Evolutionary conservation across 345 rosid species (phyloP).

Genomic region (Excoecaria cochinchinensis): DNA sequence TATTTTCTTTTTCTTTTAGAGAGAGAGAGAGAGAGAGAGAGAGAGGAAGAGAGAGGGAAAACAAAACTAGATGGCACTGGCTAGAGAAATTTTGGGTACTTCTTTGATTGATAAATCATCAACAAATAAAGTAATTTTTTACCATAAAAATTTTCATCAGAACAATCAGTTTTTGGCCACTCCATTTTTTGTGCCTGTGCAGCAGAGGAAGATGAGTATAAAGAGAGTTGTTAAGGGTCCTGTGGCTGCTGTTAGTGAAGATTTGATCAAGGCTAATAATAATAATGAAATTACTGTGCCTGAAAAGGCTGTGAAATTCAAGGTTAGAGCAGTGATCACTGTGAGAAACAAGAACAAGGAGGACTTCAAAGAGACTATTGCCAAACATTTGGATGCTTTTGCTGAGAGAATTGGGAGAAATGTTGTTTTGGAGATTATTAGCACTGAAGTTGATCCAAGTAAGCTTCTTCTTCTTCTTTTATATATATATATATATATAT

Average conservation of each 20-base stretch:
- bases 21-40: no score
- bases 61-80: slow-evolving; percentile 47
- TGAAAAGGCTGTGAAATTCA: slow-evolving; percentile 50
- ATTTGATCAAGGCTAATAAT: slow-evolving; percentile 46
- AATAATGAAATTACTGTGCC: slow-evolving; percentile 12
- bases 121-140: slow-evolving; percentile 1
- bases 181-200: slow-evolving; percentile 11
- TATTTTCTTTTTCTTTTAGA: no score
- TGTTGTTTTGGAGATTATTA: slow-evolving; percentile 77
- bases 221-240: slow-evolving; percentile 3
- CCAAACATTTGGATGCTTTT: slow-evolving; percentile 68
- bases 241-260: slow-evolving; percentile 62
- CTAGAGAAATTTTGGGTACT: slow-evolving; percentile 57
- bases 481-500: no score
- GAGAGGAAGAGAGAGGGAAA: background rate
- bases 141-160: background rate
- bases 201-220: background rate
- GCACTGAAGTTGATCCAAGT: slow-evolving; percentile 88
- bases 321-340: slow-evolving; percentile 71
- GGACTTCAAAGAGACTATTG: slow-evolving; percentile 68
- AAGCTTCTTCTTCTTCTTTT: slow-evolving; percentile 21
- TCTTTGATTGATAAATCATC: slow-evolving; percentile 20
- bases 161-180: slow-evolving; percentile 14
- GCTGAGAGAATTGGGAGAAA: slow-evolving; percentile 79
- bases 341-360: slow-evolving; percentile 83